A percentile compares a stretch with the other conserved stretches of the same genome.
Evolutionary conservation across 139 green algal genomes (phyloP).

Genomic region (Coccomyxa sp.): DNA sequence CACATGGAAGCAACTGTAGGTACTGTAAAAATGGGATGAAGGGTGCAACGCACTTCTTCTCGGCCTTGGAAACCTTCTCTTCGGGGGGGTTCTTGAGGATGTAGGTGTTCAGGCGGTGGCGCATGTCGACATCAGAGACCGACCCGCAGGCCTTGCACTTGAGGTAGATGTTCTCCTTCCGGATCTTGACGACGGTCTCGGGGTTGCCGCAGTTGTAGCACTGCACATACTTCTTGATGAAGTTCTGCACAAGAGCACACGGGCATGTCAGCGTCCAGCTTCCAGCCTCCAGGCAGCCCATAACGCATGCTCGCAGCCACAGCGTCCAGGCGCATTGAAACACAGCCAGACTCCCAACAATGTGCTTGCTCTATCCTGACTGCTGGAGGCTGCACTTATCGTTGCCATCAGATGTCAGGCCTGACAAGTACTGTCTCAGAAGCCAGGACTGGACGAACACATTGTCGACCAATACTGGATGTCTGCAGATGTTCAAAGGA

Average conservation of each 20-base stretch:
- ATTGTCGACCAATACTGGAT: no score
- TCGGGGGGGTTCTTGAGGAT: conserved; percentile 98
- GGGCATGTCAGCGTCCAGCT: no score
- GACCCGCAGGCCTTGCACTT: conserved; percentile 88
- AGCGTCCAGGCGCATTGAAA: no score
- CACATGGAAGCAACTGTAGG: neutral
- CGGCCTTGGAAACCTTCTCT: conserved; percentile 84
- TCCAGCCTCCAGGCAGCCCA: no score
- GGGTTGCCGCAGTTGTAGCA: conserved; percentile 98
- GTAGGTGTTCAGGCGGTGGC: conserved; percentile 97
- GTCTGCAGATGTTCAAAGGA: no score
- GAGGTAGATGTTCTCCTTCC: conserved; percentile 84
- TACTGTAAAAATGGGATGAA: neutral
- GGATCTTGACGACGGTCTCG: conserved; percentile 92
- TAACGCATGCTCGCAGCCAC: no score
- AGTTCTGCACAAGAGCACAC: conserved; percentile 30
- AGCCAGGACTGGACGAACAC: no score
- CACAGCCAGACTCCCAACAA: no score
- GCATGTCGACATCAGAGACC: conserved; percentile 88
- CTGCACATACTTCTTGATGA: conserved; percentile 99
- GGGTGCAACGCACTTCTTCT: conserved; percentile 69
- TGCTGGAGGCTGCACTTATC: no score
- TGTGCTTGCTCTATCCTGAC: no score
- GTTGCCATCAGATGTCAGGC: no score
- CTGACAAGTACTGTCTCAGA: no score